phyloP scores from a whole-genome alignment of 2,329 filamentous ascomycete genomes.

The Tolypocladium sp. region DNA sequence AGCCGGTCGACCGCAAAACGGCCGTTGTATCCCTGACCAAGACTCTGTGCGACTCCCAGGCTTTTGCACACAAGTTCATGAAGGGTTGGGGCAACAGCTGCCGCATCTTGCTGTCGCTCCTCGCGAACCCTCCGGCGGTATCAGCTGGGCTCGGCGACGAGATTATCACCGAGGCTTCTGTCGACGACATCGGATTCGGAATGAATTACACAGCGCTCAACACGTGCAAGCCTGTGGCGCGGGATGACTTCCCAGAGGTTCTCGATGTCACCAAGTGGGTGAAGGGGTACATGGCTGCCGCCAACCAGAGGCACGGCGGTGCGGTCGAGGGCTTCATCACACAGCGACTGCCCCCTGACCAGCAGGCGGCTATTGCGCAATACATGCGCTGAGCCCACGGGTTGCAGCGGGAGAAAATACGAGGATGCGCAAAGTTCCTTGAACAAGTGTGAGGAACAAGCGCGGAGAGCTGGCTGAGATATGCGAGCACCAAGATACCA shows the following conservation, averaged over 20 bases:
- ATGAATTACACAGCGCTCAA: slow-evolving; percentile 90
- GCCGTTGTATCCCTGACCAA: slow-evolving; percentile 91
- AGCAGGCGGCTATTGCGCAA: slow-evolving; percentile 40
- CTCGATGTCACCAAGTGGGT: slow-evolving; percentile 81
- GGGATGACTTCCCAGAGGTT: slow-evolving; percentile 82
- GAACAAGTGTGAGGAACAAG: too few relatives aligned
- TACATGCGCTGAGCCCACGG: slow-evolving; percentile 32
- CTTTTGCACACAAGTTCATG: slow-evolving; percentile 72
- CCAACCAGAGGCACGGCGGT: slow-evolving; percentile 65
- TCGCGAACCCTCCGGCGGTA: slow-evolving; percentile 76
- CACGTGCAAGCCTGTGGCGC: slow-evolving; percentile 67
- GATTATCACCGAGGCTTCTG: slow-evolving; percentile 75
- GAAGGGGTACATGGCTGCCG: slow-evolving; percentile 63
- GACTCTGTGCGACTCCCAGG: slow-evolving; percentile 75
- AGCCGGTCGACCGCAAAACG: slow-evolving; percentile 84
- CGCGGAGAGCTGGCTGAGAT: background rate
- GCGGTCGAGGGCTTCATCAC: slow-evolving; percentile 62
- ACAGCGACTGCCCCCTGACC: slow-evolving; percentile 58
- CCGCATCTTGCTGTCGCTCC: slow-evolving; percentile 76
- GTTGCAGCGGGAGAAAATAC: background rate
- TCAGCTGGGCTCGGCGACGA: slow-evolving; percentile 59
- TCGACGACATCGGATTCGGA: slow-evolving; percentile 91
- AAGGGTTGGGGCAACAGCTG: slow-evolving; percentile 91
- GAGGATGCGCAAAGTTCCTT: background rate
- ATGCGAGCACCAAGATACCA: slow-evolving; percentile 1